Conservation (phyloP, 73 alveolate genomes). For the Urostyla sp. region DNA sequence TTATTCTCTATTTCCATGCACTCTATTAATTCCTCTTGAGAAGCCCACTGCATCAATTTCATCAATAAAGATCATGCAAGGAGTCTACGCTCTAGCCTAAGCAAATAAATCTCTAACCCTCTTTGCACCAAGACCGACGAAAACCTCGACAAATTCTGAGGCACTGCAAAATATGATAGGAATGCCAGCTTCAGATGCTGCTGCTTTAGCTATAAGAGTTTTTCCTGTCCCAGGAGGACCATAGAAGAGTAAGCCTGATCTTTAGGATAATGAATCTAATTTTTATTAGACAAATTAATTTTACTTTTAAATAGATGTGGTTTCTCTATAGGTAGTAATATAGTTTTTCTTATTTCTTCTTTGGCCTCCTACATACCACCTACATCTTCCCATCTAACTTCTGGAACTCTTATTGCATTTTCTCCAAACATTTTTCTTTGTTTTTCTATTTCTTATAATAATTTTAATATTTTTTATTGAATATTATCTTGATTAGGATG, state of each 20-base stretch:
- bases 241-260: slow-evolving; percentile 91
- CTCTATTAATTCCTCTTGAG: slow-evolving; percentile 80
- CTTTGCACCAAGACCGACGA: slow-evolving; percentile 93
- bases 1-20: slow-evolving; percentile 92
- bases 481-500: neutral
- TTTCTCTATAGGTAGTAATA: slow-evolving; percentile 78
- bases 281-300: neutral
- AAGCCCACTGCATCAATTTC: slow-evolving; percentile 91
- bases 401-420: slow-evolving; percentile 70
- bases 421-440: slow-evolving; percentile 61
- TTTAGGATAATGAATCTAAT: slow-evolving; percentile 73
- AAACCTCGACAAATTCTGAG: slow-evolving; percentile 90
- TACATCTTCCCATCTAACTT: slow-evolving; percentile 89
- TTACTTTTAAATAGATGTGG: slow-evolving; percentile 83
- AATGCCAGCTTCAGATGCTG: slow-evolving; percentile 87
- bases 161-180: slow-evolving; percentile 81
- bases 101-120: slow-evolving; percentile 91
- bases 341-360: slow-evolving; percentile 85
- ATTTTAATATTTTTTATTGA: neutral
- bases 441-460: slow-evolving; percentile 9
- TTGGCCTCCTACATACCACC: slow-evolving; percentile 95
- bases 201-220: slow-evolving; percentile 94
- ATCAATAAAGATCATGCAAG: slow-evolving; percentile 91
- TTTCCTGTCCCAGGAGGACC: slow-evolving; percentile 96
- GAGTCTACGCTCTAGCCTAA: slow-evolving; percentile 85